Evolutionary conservation across 2,329 filamentous ascomycete species (phyloP).

Genomic region (Macrophomina pseudophaseolina): DNA sequence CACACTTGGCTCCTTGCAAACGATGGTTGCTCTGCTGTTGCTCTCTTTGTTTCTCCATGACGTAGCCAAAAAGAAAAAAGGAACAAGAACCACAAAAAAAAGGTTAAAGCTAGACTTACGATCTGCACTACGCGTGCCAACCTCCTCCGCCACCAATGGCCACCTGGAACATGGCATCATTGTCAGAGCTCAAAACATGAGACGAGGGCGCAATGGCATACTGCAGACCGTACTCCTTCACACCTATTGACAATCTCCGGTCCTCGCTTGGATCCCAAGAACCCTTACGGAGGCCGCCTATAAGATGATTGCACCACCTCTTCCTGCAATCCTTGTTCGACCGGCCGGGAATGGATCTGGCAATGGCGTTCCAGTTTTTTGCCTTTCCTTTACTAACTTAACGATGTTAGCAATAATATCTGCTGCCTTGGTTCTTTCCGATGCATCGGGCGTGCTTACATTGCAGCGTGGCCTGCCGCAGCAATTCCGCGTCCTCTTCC

Average conservation of each 20-base stretch:
- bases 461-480: background rate
- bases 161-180: conserved; percentile 32
- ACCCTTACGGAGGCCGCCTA: conserved; percentile 34
- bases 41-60: too few species aligned
- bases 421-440: background rate
- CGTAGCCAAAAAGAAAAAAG: too few species aligned
- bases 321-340: conserved; percentile 43
- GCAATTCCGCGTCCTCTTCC: conserved; percentile 13
- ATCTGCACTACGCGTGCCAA: conserved; percentile 35
- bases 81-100: too few species aligned
- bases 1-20: too few species aligned
- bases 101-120: background rate
- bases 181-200: background rate
- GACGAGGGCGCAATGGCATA: background rate
- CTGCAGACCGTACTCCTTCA: background rate
- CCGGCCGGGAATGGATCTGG: conserved; percentile 32
- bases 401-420: background rate
- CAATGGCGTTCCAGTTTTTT: conserved; percentile 28
- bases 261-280: conserved; percentile 32
- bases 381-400: background rate
- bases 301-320: conserved; percentile 37
- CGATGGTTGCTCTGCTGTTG: too few species aligned
- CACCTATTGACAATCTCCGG: background rate
- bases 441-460: background rate
- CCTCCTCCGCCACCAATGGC: conserved; percentile 37